Evolutionary conservation across 2,329 filamentous ascomycete species (phyloP).

Genomic region (Alternaria arborescens): DNA sequence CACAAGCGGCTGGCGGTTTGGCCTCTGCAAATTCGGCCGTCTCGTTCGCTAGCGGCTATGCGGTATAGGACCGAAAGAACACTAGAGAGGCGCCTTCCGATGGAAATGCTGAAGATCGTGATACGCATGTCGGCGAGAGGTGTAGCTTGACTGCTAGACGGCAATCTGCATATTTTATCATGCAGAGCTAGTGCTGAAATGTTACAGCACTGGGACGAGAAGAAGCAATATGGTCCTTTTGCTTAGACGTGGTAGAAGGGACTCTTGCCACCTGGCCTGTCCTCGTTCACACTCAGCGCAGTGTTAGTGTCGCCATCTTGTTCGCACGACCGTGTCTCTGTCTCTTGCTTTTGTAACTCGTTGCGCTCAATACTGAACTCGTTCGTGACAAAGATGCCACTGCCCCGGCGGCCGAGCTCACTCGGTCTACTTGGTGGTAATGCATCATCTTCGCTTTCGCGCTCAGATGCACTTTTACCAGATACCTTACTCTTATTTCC

Average conservation of each 20-base stretch:
- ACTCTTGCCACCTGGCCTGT: slow-evolving; percentile 22
- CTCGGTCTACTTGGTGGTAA: neutral
- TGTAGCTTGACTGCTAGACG: neutral
- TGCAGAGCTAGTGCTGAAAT: neutral
- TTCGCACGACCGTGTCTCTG: slow-evolving; percentile 10
- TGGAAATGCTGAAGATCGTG: neutral
- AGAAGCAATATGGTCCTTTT: neutral
- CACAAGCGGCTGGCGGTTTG: neutral
- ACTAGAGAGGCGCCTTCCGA: neutral
- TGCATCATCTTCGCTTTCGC: slow-evolving; percentile 29
- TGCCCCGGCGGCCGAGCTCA: slow-evolving; percentile 18
- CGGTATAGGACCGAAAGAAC: neutral
- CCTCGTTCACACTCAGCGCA: slow-evolving; percentile 19
- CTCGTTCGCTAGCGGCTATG: slow-evolving; percentile 1
- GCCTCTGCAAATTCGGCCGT: neutral
- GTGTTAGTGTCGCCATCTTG: slow-evolving; percentile 17
- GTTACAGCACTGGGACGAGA: neutral
- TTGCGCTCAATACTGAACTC: slow-evolving; percentile 30
- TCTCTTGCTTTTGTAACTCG: slow-evolving; percentile 15
- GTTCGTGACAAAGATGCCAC: slow-evolving; percentile 30
- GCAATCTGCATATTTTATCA: neutral
- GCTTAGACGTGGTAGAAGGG: slow-evolving; percentile 26
- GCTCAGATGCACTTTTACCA: slow-evolving; percentile 17
- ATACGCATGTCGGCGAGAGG: neutral
- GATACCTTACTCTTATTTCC: slow-evolving; percentile 17